Evolutionary conservation across 2,329 filamentous ascomycete species (phyloP).

Genomic region (Alternaria hordeiaustralica): DNA sequence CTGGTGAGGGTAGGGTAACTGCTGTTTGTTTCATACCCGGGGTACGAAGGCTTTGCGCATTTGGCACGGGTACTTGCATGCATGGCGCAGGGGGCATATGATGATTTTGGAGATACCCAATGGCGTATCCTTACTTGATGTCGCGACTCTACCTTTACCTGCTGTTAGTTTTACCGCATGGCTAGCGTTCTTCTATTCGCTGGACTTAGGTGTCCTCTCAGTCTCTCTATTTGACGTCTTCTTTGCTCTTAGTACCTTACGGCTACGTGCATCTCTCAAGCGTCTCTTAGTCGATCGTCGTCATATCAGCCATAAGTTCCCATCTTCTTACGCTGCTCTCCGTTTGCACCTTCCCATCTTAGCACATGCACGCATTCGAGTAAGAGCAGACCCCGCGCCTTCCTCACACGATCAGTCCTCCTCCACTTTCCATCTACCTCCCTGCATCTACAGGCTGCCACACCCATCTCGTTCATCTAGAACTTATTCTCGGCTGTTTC

Average conservation of each 20-base stretch:
- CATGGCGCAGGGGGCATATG: not conserved
- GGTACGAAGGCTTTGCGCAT: not conserved
- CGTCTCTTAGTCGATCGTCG: not conserved
- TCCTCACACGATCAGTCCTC: not conserved
- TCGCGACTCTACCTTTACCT: constrained; percentile 2
- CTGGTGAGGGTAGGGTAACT: not conserved
- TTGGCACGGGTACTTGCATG: constrained; percentile 1
- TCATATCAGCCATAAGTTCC: not conserved
- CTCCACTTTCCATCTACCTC: not conserved
- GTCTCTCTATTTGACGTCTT: not conserved
- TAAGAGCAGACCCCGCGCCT: not conserved
- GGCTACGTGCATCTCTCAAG: not conserved
- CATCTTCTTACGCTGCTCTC: not conserved
- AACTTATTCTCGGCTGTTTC: not conserved
- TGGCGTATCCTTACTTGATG: not conserved
- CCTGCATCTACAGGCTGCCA: not conserved
- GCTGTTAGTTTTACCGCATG: not conserved
- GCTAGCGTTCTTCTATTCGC: not conserved
- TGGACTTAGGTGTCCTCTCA: not conserved
- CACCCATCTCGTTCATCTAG: not conserved
- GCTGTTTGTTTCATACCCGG: not conserved
- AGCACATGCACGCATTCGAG: not conserved
- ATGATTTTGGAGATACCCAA: constrained; percentile 1
- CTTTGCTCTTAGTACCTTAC: not conserved
- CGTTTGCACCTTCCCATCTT: not conserved